Base-by-base conservation (phyloP, 306 rosid species). In the Cicer bijugum region DNA sequence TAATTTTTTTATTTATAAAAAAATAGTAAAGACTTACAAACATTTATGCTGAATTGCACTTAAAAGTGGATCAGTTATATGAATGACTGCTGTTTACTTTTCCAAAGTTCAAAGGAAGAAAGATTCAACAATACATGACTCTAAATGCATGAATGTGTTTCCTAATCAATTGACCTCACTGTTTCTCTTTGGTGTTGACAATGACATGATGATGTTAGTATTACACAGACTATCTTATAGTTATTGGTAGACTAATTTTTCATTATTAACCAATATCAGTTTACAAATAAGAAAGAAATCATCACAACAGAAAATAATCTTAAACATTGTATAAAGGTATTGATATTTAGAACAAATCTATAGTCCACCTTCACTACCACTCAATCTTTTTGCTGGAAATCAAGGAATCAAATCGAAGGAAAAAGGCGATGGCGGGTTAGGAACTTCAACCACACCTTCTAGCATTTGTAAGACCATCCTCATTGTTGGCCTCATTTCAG, bases 391-490 rank as follows among this genome's bases (percentile, higher is more conserved):
- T 7, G 47, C 8, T 17, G 20, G 44, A 17, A 48, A 8, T 81
- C 65, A 76, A 62, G 55, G 6, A 46, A 45, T 45, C 0, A 47
- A 39, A 42, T 14, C 63, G 70, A 47, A 66, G 33, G 77, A 72
- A 12, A n/a, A 72, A 44, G 84, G 80, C 0, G 48, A 15, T 28
- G 88, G 88, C 53, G 88, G 84, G 12, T 53, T 20, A 9, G 82
- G 78, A 14, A 85, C 73, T 16, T 78, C 75, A 75, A 82, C 72
- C 12, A 52, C 17, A 10, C 82, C 86, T 75, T 85, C 72, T 1
- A 85, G 71, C 88, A 85, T 85, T 55, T 9, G 84, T 67, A 79
- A 8, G 17, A 79, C 86, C 42, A 35, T 79, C 69, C 72, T 76
- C 86, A 85, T 82, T 2, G 80, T 67, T 39, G 88, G 86, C 78